Conservation (phyloP, 2,329 filamentous ascomycete species). For the Fusarium verticillioides region DNA sequence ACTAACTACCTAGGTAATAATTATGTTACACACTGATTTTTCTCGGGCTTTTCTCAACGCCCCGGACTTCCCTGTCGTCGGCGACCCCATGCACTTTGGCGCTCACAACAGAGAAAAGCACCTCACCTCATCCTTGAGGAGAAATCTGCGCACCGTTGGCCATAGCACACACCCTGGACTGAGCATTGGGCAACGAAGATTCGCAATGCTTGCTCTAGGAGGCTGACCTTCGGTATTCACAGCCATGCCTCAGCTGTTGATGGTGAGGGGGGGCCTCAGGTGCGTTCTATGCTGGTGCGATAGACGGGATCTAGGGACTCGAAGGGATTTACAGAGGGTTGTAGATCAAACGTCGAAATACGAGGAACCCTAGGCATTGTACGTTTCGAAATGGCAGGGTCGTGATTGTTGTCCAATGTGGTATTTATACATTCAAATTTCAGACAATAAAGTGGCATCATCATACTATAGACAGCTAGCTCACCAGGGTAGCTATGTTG, state of each 20-base stretch:
- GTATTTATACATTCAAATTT: slow-evolving; percentile 7
- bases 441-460: slow-evolving; percentile 18
- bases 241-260: slow-evolving; percentile 14
- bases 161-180: slow-evolving; percentile 34
- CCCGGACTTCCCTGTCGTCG: slow-evolving; percentile 24
- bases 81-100: slow-evolving; percentile 11
- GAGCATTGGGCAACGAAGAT: slow-evolving; percentile 32
- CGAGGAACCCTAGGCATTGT: slow-evolving; percentile 17
- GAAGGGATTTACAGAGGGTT: slow-evolving; percentile 18
- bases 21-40: slow-evolving; percentile 3
- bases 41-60: slow-evolving; percentile 26
- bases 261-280: slow-evolving; percentile 29
- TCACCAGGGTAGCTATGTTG: background rate
- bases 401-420: background rate
- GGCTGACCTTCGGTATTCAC: background rate
- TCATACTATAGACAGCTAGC: background rate
- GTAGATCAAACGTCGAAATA: slow-evolving; percentile 34
- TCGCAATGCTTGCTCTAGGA: slow-evolving; percentile 23
- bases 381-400: slow-evolving; percentile 25
- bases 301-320: background rate
- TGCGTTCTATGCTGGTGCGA: slow-evolving; percentile 25
- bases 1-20: background rate
- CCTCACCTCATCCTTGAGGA: slow-evolving; percentile 27
- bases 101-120: slow-evolving; percentile 15
- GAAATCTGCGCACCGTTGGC: slow-evolving; percentile 22